Evolutionary conservation across 108 stramenopile species (phyloP).

Genomic region (Pseudonitzschia delicatissima): DNA sequence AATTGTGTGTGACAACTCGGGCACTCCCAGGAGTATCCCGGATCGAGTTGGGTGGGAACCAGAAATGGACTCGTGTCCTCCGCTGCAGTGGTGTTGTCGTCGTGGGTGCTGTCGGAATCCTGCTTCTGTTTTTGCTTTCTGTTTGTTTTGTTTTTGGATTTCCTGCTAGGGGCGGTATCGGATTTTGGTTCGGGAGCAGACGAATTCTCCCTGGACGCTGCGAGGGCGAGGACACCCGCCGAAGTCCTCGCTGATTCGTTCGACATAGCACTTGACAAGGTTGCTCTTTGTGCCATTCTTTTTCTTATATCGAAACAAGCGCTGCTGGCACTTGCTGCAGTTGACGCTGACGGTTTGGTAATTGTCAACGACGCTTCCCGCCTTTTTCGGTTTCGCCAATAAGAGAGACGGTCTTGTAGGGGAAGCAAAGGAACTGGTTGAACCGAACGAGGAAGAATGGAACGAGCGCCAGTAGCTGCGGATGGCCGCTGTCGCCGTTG

Average conservation of each 20-base stretch:
- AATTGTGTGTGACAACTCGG: constrained; percentile 54
- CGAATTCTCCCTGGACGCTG: not conserved
- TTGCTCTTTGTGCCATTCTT: constrained; percentile 76
- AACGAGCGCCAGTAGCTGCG: not conserved
- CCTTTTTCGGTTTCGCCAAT: constrained; percentile 46
- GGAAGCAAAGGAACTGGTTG: too few relatives aligned
- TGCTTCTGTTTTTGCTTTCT: not conserved
- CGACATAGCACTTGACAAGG: constrained; percentile 64
- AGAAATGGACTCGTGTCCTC: not conserved
- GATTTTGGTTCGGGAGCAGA: not conserved
- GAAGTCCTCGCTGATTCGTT: constrained; percentile 56
- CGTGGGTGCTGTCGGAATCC: not conserved
- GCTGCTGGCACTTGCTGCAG: constrained; percentile 48
- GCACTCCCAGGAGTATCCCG: constrained; percentile 37
- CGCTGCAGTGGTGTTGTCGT: not conserved
- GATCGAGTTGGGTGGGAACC: not conserved
- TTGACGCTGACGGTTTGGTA: constrained; percentile 73
- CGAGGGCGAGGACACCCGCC: constrained; percentile 27
- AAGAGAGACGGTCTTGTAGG: not conserved
- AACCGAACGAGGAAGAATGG: not conserved
- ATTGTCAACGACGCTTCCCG: constrained; percentile 44
- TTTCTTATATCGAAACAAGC: constrained; percentile 74
- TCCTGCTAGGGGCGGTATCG: not conserved
- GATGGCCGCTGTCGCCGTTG: too few relatives aligned
- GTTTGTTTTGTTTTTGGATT: constrained; percentile 1